Evolutionary conservation across 106 monocot genomes (phyloP), one percentile per base, ranked within the genome.

Genomic region (Cymbidium sinense): DNA sequence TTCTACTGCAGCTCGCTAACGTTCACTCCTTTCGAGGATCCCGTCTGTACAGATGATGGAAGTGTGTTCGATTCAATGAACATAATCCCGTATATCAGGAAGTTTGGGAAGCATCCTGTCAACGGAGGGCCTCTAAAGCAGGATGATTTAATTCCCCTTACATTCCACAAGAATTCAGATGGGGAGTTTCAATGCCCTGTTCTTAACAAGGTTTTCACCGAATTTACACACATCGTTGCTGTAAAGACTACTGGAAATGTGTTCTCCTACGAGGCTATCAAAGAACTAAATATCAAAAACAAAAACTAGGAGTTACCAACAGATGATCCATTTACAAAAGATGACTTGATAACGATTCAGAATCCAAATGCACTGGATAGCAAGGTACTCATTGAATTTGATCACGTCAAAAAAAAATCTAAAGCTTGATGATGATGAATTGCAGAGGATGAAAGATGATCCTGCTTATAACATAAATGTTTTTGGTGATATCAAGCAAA

Each of bases 1-100:
- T 99, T 99, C 87, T 99, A 99, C 81, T 99, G 98, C 83, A 94
- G 98, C 90, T 86, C 98, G 94, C 84, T 99, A 31, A 88, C 92
- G 17, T 99, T 99, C 83, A 83, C 85, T 7, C 94, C 92, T 27
- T 99, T 99, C 72, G 89, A 86, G 86, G 92, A 94, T 43, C 90
- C 98, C 0, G 98, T 95, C 21, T 99, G 98, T 83, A 99, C 98
- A 5, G 75, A 76, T 7, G 92, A 99, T 82, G 98, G 98, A 18
- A 88, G 83, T 72, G 94, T 98, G 62, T 98, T 94, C 74, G 98
- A 94, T 80, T n/a, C 92, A 39, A 82, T 95, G 98, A 77, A 82
- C 54, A 77, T 82, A 77, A 7, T 77, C 4, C 82, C 82, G 12
- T 82, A 82, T 72, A 82, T 82, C 52, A 82, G 67, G 58, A 82